Evolutionary conservation across 495 filamentous ascomycete species (phyloP), one percentile per base, ranked within the genome.

Genomic region (Hypoxylon fragiforme): DNA sequence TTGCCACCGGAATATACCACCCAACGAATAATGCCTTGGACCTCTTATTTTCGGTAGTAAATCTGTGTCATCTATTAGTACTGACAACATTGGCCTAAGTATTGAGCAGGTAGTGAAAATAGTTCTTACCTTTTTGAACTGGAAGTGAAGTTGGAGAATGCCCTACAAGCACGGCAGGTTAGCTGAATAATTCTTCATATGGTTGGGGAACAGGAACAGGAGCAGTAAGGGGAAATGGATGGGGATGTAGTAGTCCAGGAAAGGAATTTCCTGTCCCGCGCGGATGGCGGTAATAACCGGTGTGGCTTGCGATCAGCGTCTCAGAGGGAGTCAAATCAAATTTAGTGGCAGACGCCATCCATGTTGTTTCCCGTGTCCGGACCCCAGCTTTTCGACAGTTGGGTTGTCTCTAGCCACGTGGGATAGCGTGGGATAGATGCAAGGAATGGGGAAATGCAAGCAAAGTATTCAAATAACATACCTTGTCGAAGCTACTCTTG

Each of bases 401-500:
- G 14, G 34, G 35, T n/a, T 32, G 7, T 21, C 28, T 28, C 8
- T 45, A 12, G 39, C 50, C 44, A 54, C 50, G 38, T 50, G 50
- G n/a, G n/a, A n/a, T n/a, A n/a, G n/a, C n/a, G n/a, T n/a, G n/a
- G n/a, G n/a, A n/a, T n/a, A n/a, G n/a, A n/a, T n/a, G n/a, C n/a
- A n/a, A n/a, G n/a, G n/a, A n/a, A n/a, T n/a, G n/a, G n/a, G n/a
- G n/a, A 7, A 32, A 57, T 1, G 24, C 32, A 28, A 14, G 13
- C 21, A 24, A 13, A 15, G 16, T 28, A 30, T 28, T 18, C 34
- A 19, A 28, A 22, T 46, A 58, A 74, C 83, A 61, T 81, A 92
- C 90, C 85, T 97, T 97, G 68, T 99, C 94, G 70, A 97, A 99
- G 57, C 87, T 94, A 67, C 91, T 96, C 70, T 85, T 91, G 67